Evolutionary conservation across 805 yeast genomes (phyloP).

Genomic region (Wickerhamomyces tratensis): DNA sequence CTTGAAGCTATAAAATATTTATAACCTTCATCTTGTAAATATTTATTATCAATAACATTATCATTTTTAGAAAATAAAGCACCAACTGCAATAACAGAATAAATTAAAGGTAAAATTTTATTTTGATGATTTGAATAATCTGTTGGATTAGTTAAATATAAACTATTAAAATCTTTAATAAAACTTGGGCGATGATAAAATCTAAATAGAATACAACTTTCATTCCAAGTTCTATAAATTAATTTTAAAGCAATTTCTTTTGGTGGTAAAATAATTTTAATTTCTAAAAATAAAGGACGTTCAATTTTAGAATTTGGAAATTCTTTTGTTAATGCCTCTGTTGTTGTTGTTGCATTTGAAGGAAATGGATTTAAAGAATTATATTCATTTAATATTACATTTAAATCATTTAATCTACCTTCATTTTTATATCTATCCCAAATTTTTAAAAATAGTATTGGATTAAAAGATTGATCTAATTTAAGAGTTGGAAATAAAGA

Average conservation of each 20-base stretch:
- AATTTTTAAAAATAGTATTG: constrained; percentile 7
- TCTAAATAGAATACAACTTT: constrained; percentile 75
- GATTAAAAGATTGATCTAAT: constrained; percentile 4
- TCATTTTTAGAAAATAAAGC: constrained; percentile 51
- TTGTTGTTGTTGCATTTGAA: neutral
- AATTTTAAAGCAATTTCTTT: constrained; percentile 64
- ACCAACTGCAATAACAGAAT: constrained; percentile 82
- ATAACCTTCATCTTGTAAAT: constrained; percentile 57
- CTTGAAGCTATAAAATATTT: constrained; percentile 80
- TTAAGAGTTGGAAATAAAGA: neutral
- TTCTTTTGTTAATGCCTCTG: neutral
- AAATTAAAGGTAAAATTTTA: constrained; percentile 71
- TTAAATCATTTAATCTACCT: constrained; percentile 10
- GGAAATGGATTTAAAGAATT: neutral
- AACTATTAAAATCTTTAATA: constrained; percentile 60
- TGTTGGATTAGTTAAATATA: constrained; percentile 71
- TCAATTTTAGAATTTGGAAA: constrained; percentile 8
- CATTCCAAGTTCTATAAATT: constrained; percentile 74
- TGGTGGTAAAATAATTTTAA: constrained; percentile 67
- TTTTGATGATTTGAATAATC: constrained; percentile 72
- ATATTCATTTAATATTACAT: constrained; percentile 9
- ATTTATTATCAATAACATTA: constrained; percentile 21
- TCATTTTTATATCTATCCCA: constrained; percentile 9
- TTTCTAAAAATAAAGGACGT: constrained; percentile 20
- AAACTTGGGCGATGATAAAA: constrained; percentile 84